Conservation (phyloP, 805 yeast genomes). For the Candida corydali region DNA sequence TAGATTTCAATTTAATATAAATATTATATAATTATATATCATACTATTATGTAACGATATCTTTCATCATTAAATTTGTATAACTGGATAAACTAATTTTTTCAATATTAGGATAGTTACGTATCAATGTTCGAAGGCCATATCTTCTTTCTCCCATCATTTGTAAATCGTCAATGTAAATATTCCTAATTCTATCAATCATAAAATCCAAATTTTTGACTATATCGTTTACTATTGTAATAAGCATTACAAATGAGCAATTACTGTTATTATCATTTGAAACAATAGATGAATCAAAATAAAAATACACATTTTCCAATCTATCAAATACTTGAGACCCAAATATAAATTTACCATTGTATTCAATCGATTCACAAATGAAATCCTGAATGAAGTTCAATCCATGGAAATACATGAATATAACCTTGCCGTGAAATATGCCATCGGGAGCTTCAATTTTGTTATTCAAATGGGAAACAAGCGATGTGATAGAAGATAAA, state of each 20-base stretch:
- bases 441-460: background rate
- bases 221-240: slow-evolving; percentile 30
- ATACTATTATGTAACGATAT: slow-evolving; percentile 12
- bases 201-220: slow-evolving; percentile 30
- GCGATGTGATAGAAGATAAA: slow-evolving; percentile 19
- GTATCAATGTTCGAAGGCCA: slow-evolving; percentile 24
- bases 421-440: slow-evolving; percentile 22
- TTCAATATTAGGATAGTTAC: slow-evolving; percentile 31
- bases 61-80: slow-evolving; percentile 16
- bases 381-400: slow-evolving; percentile 27
- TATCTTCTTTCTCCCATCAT: slow-evolving; percentile 27
- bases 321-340: slow-evolving; percentile 8
- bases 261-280: slow-evolving; percentile 3
- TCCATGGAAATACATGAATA: slow-evolving; percentile 37
- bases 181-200: slow-evolving; percentile 26
- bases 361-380: slow-evolving; percentile 27
- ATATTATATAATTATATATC: too few relatives aligned
- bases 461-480: slow-evolving; percentile 15
- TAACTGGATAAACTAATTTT: slow-evolving; percentile 23
- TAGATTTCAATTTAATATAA: too few relatives aligned
- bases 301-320: slow-evolving; percentile 27
- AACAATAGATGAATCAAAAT: slow-evolving; percentile 28
- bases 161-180: slow-evolving; percentile 29
- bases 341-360: slow-evolving; percentile 11
- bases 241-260: slow-evolving; percentile 24